phyloP scores from a whole-genome alignment of 2,329 filamentous ascomycete genomes.

The Neofusicoccum cordaticola region DNA sequence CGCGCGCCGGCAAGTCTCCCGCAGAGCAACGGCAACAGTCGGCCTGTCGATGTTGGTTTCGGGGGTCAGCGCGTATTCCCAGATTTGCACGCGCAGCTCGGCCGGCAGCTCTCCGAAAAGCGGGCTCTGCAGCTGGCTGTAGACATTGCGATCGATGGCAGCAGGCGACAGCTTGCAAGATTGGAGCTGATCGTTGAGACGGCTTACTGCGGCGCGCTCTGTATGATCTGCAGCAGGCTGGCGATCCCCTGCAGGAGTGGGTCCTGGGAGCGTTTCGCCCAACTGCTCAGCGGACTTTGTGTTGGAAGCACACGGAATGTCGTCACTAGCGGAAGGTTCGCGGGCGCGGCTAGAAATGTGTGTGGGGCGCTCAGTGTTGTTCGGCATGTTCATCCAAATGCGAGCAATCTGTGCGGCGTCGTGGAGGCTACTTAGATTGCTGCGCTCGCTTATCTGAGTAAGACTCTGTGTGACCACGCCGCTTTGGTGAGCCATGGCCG shows the following conservation, averaged over 20 bases:
- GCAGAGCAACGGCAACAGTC: neutral
- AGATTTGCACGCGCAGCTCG: neutral
- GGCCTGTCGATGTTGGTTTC: neutral
- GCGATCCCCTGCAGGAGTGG: neutral
- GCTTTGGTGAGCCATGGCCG: neutral
- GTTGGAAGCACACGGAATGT: too few relatives aligned
- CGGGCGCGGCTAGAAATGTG: neutral
- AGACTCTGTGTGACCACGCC: constrained; percentile 3
- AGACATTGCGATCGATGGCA: neutral
- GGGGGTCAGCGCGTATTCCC: constrained; percentile 2
- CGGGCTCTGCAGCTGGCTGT: constrained; percentile 3
- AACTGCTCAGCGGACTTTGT: neutral
- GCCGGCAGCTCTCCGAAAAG: neutral
- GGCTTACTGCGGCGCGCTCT: neutral
- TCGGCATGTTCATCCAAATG: constrained; percentile 2
- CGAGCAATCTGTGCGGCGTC: constrained; percentile 1
- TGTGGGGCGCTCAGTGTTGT: neutral
- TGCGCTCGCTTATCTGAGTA: neutral
- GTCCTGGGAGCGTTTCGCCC: neutral
- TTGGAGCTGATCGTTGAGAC: neutral
- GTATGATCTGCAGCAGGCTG: neutral
- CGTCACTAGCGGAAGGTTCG: neutral
- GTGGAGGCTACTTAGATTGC: neutral
- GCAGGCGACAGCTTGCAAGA: neutral
- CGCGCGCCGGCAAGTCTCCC: neutral